Conservation (phyloP, 2,329 filamentous ascomycete species). For the Neopestalotiopsis rosae region DNA sequence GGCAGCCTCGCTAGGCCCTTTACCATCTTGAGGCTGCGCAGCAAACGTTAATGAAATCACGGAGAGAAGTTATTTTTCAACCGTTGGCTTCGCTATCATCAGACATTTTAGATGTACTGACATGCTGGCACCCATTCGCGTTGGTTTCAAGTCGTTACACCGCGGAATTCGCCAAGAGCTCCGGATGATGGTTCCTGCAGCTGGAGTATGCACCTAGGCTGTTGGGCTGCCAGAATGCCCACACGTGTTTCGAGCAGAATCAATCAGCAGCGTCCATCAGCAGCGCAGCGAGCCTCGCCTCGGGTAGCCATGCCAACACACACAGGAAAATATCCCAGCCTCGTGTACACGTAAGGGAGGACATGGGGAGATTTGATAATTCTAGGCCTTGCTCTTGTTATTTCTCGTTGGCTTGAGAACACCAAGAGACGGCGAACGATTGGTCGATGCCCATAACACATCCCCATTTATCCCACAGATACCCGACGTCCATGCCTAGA, state of each 20-base stretch:
- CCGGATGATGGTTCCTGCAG: constrained; percentile 6
- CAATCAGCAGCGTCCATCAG: too few species aligned
- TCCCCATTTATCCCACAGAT: too few species aligned
- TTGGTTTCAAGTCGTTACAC: neutral
- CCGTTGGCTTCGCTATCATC: neutral
- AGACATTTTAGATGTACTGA: neutral
- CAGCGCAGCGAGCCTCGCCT: neutral
- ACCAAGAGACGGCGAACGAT: neutral
- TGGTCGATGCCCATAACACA: too few species aligned
- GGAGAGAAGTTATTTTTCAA: neutral
- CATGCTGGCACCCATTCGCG: neutral
- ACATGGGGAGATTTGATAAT: neutral
- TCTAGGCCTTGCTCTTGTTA: neutral
- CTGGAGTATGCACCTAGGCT: neutral
- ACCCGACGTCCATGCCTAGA: too few species aligned
- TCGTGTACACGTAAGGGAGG: neutral
- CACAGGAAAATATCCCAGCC: neutral
- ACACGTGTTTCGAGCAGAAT: too few species aligned
- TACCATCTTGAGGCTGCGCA: neutral
- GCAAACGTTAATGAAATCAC: neutral
- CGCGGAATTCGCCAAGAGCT: neutral
- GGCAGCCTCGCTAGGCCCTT: neutral
- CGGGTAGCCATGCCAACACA: neutral
- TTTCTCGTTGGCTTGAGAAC: neutral
- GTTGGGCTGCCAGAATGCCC: neutral